Evolutionary conservation across 257 asterid genomes (phyloP).

Genomic region (Coffea eugenioides): DNA sequence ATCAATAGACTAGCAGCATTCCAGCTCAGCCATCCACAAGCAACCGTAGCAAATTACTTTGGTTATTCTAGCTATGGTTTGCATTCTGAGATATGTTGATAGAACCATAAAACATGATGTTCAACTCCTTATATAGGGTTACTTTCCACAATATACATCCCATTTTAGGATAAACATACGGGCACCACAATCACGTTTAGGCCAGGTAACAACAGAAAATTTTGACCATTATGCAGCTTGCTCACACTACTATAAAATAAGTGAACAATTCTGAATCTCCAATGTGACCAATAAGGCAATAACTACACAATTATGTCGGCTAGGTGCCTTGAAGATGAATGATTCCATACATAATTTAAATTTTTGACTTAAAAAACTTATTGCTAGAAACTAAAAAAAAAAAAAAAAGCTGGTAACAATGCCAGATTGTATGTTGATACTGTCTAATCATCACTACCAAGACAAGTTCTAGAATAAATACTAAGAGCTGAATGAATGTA

Average conservation of each 20-base stretch:
- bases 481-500: background rate
- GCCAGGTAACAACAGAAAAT: background rate
- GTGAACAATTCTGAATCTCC: background rate
- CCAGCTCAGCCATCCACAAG: background rate
- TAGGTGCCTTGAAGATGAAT: slow-evolving; percentile 11
- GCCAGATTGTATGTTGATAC: background rate
- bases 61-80: no score
- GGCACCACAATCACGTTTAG: background rate
- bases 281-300: background rate
- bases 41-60: background rate
- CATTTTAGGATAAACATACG: no score
- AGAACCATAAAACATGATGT: background rate
- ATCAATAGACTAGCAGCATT: no score
- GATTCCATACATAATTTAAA: background rate
- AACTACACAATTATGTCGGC: slow-evolving; percentile 10
- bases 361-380: slow-evolving; percentile 7
- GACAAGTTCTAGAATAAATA: background rate
- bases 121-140: background rate
- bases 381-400: background rate
- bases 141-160: no score
- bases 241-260: background rate
- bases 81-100: background rate
- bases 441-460: slow-evolving; percentile 5
- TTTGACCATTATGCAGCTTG: background rate
- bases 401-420: background rate